Conservation (phyloP, 768 basidiomycete genomes). For the Podaxis carcinomalis region DNA sequence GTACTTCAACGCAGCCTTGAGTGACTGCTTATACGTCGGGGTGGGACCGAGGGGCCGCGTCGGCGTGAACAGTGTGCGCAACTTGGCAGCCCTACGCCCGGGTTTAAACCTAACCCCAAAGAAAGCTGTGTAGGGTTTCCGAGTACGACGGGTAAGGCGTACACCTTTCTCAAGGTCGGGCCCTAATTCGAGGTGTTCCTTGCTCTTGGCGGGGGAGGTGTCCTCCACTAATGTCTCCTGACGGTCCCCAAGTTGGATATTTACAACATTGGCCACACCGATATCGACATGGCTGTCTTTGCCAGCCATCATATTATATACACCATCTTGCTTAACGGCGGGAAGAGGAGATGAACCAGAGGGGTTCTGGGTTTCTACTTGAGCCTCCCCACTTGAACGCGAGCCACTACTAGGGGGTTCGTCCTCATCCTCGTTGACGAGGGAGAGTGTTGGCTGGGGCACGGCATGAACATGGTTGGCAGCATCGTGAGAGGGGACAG, state of each 20-base stretch:
- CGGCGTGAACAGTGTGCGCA: slow-evolving; percentile 30
- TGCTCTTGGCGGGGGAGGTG: background rate
- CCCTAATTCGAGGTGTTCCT: background rate
- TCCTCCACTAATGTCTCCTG: slow-evolving; percentile 10
- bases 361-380: slow-evolving; percentile 21
- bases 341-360: background rate
- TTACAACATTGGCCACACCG: slow-evolving; percentile 9
- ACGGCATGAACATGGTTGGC: slow-evolving; percentile 17
- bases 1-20: slow-evolving; percentile 28
- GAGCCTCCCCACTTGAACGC: slow-evolving; percentile 23
- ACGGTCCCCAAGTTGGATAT: slow-evolving; percentile 15
- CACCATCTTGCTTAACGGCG: slow-evolving; percentile 5
- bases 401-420: slow-evolving; percentile 41
- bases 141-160: background rate
- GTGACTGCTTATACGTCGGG: slow-evolving; percentile 30
- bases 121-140: slow-evolving; percentile 1
- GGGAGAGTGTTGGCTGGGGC: slow-evolving; percentile 28
- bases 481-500: slow-evolving; percentile 22
- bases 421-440: slow-evolving; percentile 37
- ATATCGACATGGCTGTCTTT: slow-evolving; percentile 7
- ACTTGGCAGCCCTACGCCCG: slow-evolving; percentile 12
- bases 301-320: slow-evolving; percentile 8
- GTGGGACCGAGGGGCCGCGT: slow-evolving; percentile 26
- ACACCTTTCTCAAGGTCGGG: slow-evolving; percentile 5
- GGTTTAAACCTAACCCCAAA: background rate